Base-by-base conservation (phyloP, 106 monocot genomes). In the Ottelia alismoides region DNA sequence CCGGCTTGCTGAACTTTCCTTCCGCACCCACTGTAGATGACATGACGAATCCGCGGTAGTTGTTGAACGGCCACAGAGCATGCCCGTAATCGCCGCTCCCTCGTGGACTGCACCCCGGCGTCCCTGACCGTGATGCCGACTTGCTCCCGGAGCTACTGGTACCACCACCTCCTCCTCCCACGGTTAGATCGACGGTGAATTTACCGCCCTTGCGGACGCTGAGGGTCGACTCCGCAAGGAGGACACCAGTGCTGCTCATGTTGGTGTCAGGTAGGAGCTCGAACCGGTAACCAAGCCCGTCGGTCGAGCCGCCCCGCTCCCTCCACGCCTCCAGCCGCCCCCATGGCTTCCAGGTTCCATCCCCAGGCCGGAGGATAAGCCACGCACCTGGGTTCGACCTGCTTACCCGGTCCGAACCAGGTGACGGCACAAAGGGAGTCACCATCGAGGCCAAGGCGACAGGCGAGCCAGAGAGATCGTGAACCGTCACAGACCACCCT, bases 271-370 rank as follows among this genome's bases (percentile, higher is more conserved):
- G 88, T 2, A 96, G 69, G 3, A 89, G 68, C 48, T 89, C 85
- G 64, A 96, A 85, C 12, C 76, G 66, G 58, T 82, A 84, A 1
- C 96, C 96, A 0, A 89, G 76, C 14, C 78, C 79, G 57, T 96
- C 89, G 48, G 66, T 59, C 32, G 56, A 63, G 22, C 80, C 88
- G 31, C 81, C 81, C 46, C 88, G 84, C 64, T 96, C 89, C 22
- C 96, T 77, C 96, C 96, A 96, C 11, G 79, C 78, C 48, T 96
- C 88, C 20, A 96, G 84, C 43, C 96, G 78, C n/a, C 78, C 96
- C 96, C 96, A 96, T 1, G 96, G 96, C 57, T 96, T 85, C 89
- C 88, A 89, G 11, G 88, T 79, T 22, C 82, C 81, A 49, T 78
- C 84, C 4, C 81, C 84, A 4, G 84, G 89, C 7, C 84, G 76